Base-by-base conservation (phyloP, 306 rosid species). In the Dalbergia cochinchinensis region DNA sequence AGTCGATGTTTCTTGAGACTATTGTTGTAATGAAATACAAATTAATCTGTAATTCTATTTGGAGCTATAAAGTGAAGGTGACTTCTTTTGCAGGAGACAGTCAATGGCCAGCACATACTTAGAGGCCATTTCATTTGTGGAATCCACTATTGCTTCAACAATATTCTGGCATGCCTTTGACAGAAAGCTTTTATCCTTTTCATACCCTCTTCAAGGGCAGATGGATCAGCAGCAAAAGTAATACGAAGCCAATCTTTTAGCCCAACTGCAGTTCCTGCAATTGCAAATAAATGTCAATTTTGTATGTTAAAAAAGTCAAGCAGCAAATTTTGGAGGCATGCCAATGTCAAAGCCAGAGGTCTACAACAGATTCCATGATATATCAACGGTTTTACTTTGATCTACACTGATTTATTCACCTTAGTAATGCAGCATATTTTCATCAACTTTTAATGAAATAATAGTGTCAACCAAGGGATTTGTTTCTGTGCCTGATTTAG, bases 161-260 rank as follows among this genome's bases (percentile, higher is more conserved):
- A 50, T 65, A 78, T 73, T 58, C 50, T 84, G 5, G 87, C 87
- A 78, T 87, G 88, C 73, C 87, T 79, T 63, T 76, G 82, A 60
- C 3, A 82, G 77, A 87, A 85, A 31, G 63, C 53, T 59, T 82
- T 85, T 22, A 83, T 63, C 82, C 91, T 87, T 72, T 45, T 64
- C 85, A 85, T 76, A 12, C 82, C 91, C 50, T 87, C 88, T 77
- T 39, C 59, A 19, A 87, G 85, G 65, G 86, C 76, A 37, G 85
- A 68, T 45, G 85, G 87, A 62, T 87, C 88, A 34, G 83, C 88
- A 9, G 88, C 88, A 2, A 87, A 87, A 64, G 88, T 85, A 7
- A 87, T 80, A 4, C 91, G 85, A 35, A 87, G 73, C 91, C 91
- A 87, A 83, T 83, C 85, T 73, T 87, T 82, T 57, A 87, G 81